phyloP scores from a whole-genome alignment of 805 yeast genomes.

The Starmerella apicola region DNA sequence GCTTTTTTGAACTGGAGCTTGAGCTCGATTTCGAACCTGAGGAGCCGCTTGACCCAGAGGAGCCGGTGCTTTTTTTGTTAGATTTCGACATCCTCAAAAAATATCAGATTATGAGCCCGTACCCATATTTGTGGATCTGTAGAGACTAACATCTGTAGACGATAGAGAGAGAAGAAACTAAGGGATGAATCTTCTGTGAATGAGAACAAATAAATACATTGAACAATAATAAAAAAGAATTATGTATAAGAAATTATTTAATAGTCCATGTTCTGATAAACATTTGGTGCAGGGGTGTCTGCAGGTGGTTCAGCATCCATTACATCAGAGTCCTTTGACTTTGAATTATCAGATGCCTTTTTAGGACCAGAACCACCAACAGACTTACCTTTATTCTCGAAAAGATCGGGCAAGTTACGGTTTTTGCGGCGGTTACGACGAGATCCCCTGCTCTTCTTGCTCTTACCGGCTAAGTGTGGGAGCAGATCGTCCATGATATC shows the following conservation, averaged over 20 bases:
- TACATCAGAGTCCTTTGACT: neutral
- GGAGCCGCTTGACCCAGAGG: slow-evolving; percentile 3
- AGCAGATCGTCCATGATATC: slow-evolving; percentile 28
- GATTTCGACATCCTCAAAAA: slow-evolving; percentile 15
- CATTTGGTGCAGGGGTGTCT: neutral
- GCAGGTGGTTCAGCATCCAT: slow-evolving; percentile 7
- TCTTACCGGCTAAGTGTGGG: slow-evolving; percentile 24
- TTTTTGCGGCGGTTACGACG: slow-evolving; percentile 11
- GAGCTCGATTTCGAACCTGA: neutral
- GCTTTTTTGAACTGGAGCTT: slow-evolving; percentile 2
- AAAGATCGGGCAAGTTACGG: slow-evolving; percentile 15
- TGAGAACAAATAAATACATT: neutral
- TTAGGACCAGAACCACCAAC: slow-evolving; percentile 1
- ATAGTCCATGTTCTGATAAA: slow-evolving; percentile 6
- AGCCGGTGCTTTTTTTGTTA: slow-evolving; percentile 7
- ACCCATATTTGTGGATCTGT: neutral
- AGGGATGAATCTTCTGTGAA: neutral
- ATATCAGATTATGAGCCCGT: neutral
- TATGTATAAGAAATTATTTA: slow-evolving; percentile 1
- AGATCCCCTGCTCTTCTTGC: slow-evolving; percentile 2
- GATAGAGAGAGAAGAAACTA: neutral
- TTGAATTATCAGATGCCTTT: neutral
- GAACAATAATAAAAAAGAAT: neutral
- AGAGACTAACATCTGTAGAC: neutral
- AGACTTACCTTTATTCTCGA: slow-evolving; percentile 11